Percentiles rank a stretch among this genome's conserved stretches.
Evolutionary conservation across 129 eudicot species (phyloP).

Genomic region (Chrysanthemum makinoi): DNA sequence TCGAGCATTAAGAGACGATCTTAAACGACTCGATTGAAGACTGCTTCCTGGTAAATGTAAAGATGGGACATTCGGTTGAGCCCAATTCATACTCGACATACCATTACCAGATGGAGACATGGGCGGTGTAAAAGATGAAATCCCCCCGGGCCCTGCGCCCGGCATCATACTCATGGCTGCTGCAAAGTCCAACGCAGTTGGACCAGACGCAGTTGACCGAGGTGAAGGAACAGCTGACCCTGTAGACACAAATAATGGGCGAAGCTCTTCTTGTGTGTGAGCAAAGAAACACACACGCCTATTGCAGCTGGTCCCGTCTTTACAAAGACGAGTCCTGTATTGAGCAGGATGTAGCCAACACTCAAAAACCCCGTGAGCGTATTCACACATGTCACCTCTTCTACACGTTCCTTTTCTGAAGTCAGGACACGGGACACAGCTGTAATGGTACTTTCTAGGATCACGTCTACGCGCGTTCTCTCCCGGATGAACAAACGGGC

Average conservation of each 20-base stretch:
- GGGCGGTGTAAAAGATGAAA: conserved; percentile 71
- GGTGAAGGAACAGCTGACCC: conserved; percentile 88
- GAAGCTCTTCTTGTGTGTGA: conserved; percentile 69
- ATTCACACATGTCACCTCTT: conserved; percentile 76
- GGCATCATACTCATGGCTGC: conserved; percentile 71
- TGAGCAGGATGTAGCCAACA: conserved; percentile 92
- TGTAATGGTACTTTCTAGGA: conserved; percentile 78
- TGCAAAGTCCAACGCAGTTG: conserved; percentile 63
- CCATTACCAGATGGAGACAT: conserved; percentile 68
- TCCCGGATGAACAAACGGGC: conserved; percentile 91
- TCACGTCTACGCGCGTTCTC: conserved; percentile 86
- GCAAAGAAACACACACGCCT: conserved; percentile 87
- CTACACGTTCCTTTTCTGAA: conserved; percentile 78
- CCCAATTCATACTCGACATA: conserved; percentile 50
- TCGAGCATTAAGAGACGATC: conserved; percentile 77
- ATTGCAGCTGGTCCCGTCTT: conserved; percentile 62
- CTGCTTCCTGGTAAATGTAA: conserved; percentile 70
- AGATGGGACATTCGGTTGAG: conserved; percentile 63
- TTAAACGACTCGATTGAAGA: conserved; percentile 71
- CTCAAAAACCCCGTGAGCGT: conserved; percentile 88
- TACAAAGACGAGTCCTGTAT: conserved; percentile 72
- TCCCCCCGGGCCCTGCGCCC: conserved; percentile 57
- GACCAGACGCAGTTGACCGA: conserved; percentile 43
- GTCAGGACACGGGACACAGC: conserved; percentile 91
- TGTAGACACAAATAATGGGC: conserved; percentile 69